These are phyloP conservation scores for Microthlaspi erraticum DNA, from an alignment of 345 rosid genomes.

Conservation along the genomic window DNA sequence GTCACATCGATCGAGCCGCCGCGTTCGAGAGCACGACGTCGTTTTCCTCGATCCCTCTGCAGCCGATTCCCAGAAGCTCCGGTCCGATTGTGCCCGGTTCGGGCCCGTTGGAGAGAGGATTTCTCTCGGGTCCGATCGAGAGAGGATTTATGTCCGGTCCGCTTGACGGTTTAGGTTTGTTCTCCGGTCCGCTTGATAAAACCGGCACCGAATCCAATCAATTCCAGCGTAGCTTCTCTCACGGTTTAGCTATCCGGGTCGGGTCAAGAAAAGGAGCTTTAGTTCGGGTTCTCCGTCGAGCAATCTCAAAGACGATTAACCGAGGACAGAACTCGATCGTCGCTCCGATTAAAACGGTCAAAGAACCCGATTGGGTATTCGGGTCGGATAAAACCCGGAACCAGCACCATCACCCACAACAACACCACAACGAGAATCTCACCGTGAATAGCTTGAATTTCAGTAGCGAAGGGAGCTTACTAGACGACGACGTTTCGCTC, in stretches of 20 bases:
- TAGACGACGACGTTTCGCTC: constrained; percentile 70
- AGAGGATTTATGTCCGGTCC: constrained; percentile 95
- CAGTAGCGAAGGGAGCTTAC: constrained; percentile 68
- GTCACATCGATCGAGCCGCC: constrained; percentile 72
- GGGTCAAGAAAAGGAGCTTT: constrained; percentile 61
- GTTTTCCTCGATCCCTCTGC: constrained; percentile 87
- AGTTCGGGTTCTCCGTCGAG: constrained; percentile 70
- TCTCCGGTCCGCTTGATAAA: constrained; percentile 66
- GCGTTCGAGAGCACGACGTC: constrained; percentile 92
- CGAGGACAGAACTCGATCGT: constrained; percentile 83
- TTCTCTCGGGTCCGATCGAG: constrained; percentile 89
- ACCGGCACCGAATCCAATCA: constrained; percentile 60
- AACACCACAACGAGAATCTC: constrained; percentile 61
- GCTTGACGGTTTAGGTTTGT: constrained; percentile 61
- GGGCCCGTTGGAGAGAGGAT: constrained; percentile 77
- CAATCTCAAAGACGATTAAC: constrained; percentile 66
- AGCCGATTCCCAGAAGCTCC: constrained; percentile 81
- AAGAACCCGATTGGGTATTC: constrained; percentile 75
- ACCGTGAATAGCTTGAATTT: constrained; percentile 58
- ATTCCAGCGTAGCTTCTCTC: constrained; percentile 84
- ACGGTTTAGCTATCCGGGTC: constrained; percentile 55
- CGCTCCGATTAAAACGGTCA: constrained; percentile 75
- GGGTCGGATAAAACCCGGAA: constrained; percentile 57
- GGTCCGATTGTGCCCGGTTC: constrained; percentile 79
- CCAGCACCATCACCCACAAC: constrained; percentile 39